Percentiles rank a stretch among this genome's conserved stretches.
Evolutionary conservation across 2,329 filamentous ascomycete genomes (phyloP).

Genomic region (Colletotrichum sansevieriae): DNA sequence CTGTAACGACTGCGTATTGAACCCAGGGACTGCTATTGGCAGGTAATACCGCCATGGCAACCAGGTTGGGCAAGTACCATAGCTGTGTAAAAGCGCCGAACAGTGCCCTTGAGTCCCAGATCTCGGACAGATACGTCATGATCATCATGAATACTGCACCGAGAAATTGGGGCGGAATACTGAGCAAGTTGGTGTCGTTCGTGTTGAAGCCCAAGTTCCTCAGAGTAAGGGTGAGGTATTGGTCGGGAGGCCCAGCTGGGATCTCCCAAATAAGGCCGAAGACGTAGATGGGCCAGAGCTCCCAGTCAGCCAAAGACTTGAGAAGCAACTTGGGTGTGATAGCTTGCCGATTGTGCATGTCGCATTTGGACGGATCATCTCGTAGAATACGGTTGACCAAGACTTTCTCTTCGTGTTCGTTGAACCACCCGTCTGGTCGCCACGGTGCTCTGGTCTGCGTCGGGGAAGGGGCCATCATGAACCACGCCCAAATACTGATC

Average conservation of each 20-base stretch:
- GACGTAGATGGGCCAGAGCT: slow-evolving; percentile 68
- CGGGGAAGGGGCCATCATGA: slow-evolving; percentile 49
- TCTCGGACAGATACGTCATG: slow-evolving; percentile 50
- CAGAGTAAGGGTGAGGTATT: slow-evolving; percentile 47
- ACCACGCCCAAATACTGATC: slow-evolving; percentile 48
- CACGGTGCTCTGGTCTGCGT: slow-evolving; percentile 60
- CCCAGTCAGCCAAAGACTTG: slow-evolving; percentile 63
- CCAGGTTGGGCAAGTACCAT: slow-evolving; percentile 51
- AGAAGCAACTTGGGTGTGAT: slow-evolving; percentile 61
- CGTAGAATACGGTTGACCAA: slow-evolving; percentile 67
- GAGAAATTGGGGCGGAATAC: slow-evolving; percentile 40
- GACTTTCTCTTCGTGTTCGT: slow-evolving; percentile 67
- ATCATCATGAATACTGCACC: slow-evolving; percentile 41
- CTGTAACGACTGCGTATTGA: slow-evolving; percentile 49
- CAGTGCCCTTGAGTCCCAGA: slow-evolving; percentile 48
- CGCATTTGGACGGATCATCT: slow-evolving; percentile 67
- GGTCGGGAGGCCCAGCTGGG: slow-evolving; percentile 44
- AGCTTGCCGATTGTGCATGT: slow-evolving; percentile 67
- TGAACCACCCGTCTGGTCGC: slow-evolving; percentile 68
- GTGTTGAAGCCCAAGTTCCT: slow-evolving; percentile 49
- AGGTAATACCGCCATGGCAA: slow-evolving; percentile 49
- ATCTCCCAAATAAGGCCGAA: slow-evolving; percentile 59
- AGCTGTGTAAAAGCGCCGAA: slow-evolving; percentile 49
- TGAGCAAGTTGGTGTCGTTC: slow-evolving; percentile 61
- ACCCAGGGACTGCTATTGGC: slow-evolving; percentile 48